Base-by-base conservation (phyloP, 2,329 filamentous ascomycete species). In the Cordyceps tenuipes region DNA sequence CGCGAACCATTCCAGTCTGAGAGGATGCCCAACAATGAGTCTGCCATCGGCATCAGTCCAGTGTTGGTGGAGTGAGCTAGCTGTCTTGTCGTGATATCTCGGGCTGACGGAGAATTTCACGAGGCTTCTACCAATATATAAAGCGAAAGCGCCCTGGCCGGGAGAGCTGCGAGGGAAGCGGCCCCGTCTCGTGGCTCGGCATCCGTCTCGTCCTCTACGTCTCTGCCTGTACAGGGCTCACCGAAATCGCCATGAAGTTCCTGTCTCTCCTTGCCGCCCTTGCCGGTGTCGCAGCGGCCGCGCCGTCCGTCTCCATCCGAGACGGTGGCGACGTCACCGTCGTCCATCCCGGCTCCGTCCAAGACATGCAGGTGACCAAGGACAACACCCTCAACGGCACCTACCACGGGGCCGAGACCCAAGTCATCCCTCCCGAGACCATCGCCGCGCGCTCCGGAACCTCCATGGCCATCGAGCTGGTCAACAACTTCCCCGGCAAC, bases 401-500 rank as follows among this genome's bases (percentile, higher is more conserved):
- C 15, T 63, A 68, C n/a, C 62, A 64, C 17, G 61, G 62, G 9
- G 51, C 62, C 34, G 61, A 60, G 44, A 50, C 65, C 0, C 59
- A 43, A 3, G 23, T 62, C 4, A 10, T 64, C 2, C 9, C 57
- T 8, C 47, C 43, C 19, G 10, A 26, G 8, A 21, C 60, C 15
- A 39, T 65, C 15, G 49, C 61, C 5, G 63, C 61, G 2, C 36
- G 61, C 17, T 19, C 53, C 1, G 41, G 39, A 10, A 48, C 13
- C n/a, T 39, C 54, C 2, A 59, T 75, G 8, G 67, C 67, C 0
- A 34, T 75, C 1, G 62, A 70, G 39, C 64, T 81, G 7, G 69
- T 77, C 63, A 80, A 80, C 66, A 79, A 78, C 63, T 72, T 77
- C 47, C 63, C 63, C 13, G 69, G 68, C 5, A 72, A 70, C 3